These are phyloP conservation scores for Podospora fimiseda DNA, from an alignment of 495 filamentous ascomycete species.

Conservation along the genomic window DNA sequence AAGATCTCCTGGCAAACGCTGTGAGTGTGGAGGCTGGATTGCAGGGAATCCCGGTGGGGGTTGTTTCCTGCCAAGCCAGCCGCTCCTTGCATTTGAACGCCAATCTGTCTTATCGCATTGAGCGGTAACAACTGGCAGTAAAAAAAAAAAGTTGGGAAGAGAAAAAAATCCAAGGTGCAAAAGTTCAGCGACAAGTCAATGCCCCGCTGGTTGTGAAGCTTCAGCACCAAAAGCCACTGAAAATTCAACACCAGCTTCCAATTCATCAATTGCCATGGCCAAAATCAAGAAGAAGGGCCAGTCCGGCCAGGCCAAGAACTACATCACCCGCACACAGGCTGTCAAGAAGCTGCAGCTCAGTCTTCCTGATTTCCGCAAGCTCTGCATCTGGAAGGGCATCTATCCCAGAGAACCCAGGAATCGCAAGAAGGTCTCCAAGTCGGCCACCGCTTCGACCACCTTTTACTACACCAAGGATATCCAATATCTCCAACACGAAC, in stretches of 20 bases:
- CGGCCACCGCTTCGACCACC: conserved; percentile 80
- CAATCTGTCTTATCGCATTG: conserved; percentile 19
- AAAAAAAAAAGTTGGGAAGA: neutral
- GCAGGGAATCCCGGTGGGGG: conserved; percentile 1
- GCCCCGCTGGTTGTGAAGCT: conserved; percentile 7
- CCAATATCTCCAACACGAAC: conserved; percentile 94
- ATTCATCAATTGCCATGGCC: conserved; percentile 48
- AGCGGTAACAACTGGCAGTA: conserved; percentile 20
- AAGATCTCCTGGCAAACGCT: too few species aligned
- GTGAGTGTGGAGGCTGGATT: too few species aligned
- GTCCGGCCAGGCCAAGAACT: conserved; percentile 94
- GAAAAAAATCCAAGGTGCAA: neutral
- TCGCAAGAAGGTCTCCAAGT: conserved; percentile 94
- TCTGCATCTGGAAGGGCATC: conserved; percentile 99
- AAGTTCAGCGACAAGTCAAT: neutral
- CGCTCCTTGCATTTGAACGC: too few species aligned
- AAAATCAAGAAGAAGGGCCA: conserved; percentile 94
- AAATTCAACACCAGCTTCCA: neutral
- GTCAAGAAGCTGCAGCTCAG: conserved; percentile 97
- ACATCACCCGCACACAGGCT: conserved; percentile 92
- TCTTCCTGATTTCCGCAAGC: conserved; percentile 89
- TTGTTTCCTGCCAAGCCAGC: conserved; percentile 9
- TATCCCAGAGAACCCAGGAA: conserved; percentile 94
- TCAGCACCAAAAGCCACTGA: neutral
- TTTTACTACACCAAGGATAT: conserved; percentile 99